Evolutionary conservation across 192 early-diverging fungal genomes (phyloP).

Genomic region (Umbelopsis vinacea): DNA sequence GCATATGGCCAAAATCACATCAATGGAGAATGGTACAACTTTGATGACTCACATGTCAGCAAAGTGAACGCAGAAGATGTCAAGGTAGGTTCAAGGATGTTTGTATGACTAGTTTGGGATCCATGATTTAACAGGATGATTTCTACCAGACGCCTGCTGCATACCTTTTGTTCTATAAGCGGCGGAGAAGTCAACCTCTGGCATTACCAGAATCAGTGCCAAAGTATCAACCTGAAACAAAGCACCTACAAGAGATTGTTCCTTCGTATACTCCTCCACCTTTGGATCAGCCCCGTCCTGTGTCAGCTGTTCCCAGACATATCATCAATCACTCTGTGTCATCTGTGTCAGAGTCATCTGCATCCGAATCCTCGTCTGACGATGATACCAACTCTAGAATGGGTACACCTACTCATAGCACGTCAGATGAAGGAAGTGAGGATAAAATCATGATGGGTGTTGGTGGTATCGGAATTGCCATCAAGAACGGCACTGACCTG

Average conservation of each 20-base stretch:
- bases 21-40: conserved; percentile 78
- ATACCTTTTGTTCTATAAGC: conserved; percentile 66
- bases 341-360: conserved; percentile 13
- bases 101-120: not conserved
- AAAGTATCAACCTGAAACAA: conserved; percentile 21
- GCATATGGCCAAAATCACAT: conserved; percentile 74
- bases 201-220: conserved; percentile 9
- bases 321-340: conserved; percentile 12
- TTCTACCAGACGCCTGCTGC: conserved; percentile 55
- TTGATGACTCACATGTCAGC: conserved; percentile 75
- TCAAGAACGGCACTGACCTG: conserved; percentile 7
- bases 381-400: conserved; percentile 16
- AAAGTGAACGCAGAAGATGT: conserved; percentile 31
- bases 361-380: conserved; percentile 20
- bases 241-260: conserved; percentile 15
- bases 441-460: conserved; percentile 22
- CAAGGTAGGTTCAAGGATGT: conserved; percentile 27
- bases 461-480: conserved; percentile 8
- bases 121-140: not conserved
- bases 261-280: conserved; percentile 13
- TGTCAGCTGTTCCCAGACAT: conserved; percentile 14
- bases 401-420: conserved; percentile 13
- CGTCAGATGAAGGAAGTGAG: conserved; percentile 17
- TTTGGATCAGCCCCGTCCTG: not conserved
- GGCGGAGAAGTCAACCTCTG: conserved; percentile 36